Percentiles rank a stretch among this genome's conserved stretches.
These are phyloP conservation scores for Cruciata laevipes DNA, from an alignment of 257 asterid genomes.

Conservation along the genomic window DNA sequence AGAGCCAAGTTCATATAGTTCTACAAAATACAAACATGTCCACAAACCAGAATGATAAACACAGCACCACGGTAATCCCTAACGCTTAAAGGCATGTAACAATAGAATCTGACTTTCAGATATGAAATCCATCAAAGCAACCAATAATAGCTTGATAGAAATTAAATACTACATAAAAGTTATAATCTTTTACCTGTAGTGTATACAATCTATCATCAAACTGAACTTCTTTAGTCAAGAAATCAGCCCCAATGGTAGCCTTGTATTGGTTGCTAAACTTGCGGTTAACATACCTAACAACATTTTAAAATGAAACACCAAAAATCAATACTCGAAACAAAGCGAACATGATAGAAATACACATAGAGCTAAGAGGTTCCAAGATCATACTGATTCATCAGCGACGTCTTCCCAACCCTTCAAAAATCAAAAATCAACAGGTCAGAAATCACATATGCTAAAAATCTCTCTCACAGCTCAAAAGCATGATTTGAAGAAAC, in stretches of 20 bases:
- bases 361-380: background rate
- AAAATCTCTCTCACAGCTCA: background rate
- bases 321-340: background rate
- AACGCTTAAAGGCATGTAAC: background rate
- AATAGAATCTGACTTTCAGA: background rate
- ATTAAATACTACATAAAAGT: background rate
- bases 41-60: background rate
- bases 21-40: background rate
- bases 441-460: background rate
- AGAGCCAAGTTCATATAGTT: background rate
- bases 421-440: slow-evolving; percentile 1
- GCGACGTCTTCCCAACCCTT: slow-evolving; percentile 54
- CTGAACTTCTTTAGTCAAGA: slow-evolving; percentile 43
- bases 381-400: slow-evolving; percentile 39
- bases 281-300: slow-evolving; percentile 35
- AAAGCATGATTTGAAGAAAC: background rate
- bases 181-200: slow-evolving; percentile 26
- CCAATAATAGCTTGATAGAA: background rate
- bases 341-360: background rate
- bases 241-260: slow-evolving; percentile 51
- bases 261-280: slow-evolving; percentile 42
- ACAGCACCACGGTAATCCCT: background rate
- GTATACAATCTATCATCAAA: slow-evolving; percentile 38
- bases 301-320: background rate
- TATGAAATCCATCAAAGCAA: background rate